Evolutionary conservation across 306 rosid species (phyloP), one percentile per base, ranked within the genome.

Genomic region (Rosa lucieae): DNA sequence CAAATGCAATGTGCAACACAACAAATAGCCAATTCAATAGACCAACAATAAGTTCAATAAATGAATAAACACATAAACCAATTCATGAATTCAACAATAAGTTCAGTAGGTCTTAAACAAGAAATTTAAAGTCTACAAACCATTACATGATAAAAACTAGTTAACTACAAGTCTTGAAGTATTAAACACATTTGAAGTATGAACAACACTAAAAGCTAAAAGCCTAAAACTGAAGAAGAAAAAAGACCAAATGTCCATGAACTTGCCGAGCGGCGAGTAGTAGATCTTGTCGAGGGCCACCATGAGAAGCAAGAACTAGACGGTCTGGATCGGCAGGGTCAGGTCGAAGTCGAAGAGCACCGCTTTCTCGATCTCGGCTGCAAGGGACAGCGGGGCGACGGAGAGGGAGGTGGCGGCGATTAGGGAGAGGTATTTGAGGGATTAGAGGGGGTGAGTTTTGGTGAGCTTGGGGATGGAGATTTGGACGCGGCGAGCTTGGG

Each of bases 311-410:
- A 95, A 84, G 72, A 95, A 92, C 75, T 95, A 89, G 2, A 53
- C 94, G 80, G 82, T 74, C 74, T 92, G 90, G 44, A 95, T 88
- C 21, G 97, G 99, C 15, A 95, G 86, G 5, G 99, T 95, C 62
- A 95, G 88, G 76, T 95, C 87, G 93, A 95, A 95, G 73, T 95
- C 98, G 75, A 95, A 95, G 2, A 95, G 93, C 0, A 97, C 97
- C 2, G 97, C 98, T 77, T 93, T 93, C 78, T 93, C 99, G 1
- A 93, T 81, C 73, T 88, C 90, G 17, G 0, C 91, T 0, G 97
- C 97, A 1, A 90, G 66, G 1, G 92, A 93, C 0, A 97, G 96
- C 0, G 92, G 94, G 1, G 94, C 92, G 4, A 85, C 21, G 29
- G 91, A 44, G 9, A 91, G 84, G 0, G 98, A 84, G 44, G 85